phyloP scores from a whole-genome alignment of 257 asterid genomes.

The Parsonsia alboflavescens region DNA sequence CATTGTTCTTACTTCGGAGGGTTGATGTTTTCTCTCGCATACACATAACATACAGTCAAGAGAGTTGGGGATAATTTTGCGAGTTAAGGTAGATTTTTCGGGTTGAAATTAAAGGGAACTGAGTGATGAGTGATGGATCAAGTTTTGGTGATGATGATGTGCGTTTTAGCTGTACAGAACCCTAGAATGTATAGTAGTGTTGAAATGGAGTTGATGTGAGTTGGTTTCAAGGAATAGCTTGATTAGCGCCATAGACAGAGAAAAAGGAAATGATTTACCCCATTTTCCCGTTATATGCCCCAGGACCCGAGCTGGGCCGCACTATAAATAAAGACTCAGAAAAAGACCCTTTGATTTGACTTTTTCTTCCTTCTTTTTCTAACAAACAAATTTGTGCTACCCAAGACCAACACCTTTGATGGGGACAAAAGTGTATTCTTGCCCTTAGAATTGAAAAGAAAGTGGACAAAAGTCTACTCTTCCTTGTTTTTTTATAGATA shows the following conservation, averaged over 20 bases:
- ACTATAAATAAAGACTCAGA: no score
- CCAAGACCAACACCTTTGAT: no score
- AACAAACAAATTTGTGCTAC: no score
- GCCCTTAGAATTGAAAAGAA: no score
- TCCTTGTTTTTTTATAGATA: no score
- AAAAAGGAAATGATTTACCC: conserved; percentile 10
- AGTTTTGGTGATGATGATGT: neutral
- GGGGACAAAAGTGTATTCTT: no score
- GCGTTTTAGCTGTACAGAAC: conserved; percentile 19
- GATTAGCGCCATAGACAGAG: conserved; percentile 37
- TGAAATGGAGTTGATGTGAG: conserved; percentile 2
- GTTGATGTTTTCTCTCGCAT: neutral
- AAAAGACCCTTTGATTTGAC: no score
- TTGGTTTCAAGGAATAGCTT: conserved; percentile 30
- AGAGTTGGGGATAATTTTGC: neutral
- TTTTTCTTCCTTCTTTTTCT: no score
- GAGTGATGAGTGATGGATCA: no score
- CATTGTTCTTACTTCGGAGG: conserved; percentile 11
- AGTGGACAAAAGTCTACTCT: no score
- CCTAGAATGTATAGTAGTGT: no score
- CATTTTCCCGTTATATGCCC: conserved; percentile 10
- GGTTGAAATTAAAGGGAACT: no score
- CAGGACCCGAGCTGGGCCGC: conserved; percentile 31
- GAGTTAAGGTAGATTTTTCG: neutral
- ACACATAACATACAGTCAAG: neutral